Base-by-base conservation (phyloP, 2,329 filamentous ascomycete species). In the Metarhizium sp. region DNA sequence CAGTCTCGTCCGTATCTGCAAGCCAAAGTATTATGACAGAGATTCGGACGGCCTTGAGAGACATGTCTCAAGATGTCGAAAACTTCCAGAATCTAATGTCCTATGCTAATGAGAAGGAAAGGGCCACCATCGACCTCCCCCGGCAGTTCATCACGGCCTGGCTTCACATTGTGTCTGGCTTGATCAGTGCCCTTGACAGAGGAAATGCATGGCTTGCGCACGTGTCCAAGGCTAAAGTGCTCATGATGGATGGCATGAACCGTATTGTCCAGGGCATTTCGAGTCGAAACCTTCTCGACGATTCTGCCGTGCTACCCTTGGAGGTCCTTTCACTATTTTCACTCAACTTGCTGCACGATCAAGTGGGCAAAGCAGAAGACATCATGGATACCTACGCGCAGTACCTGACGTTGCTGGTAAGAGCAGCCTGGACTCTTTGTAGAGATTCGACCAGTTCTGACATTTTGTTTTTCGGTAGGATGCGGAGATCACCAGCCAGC, bases 361-460 rank as follows among this genome's bases (percentile, higher is more conserved):
- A 66, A 20, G 71, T 70, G 1, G 68, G 66, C 4, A 68, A 66
- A 48, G 67, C 67, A 36, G 66, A 71, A 3, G 69, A 71, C 32
- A 70, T 77, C 16, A 68, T 64, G 42, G 67, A 71, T 25, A 74
- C 70, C 0, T 78, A 77, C 51, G 73, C 71, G 0, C 66, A 72
- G 43, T 75, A 72, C 47, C 64, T 77, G 4, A 67, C 70, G 43
- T 67, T 65, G 2, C 61, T 78, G 42, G 75, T 76, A 65, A 53
- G 69, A 47, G 32, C 14, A 50, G 10, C 29, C 8, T 45, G 14
- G 13, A 20, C 18, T 30, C 25, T 14, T 29, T 6, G 6, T 25
- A 36, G 25, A 20, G 18, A 55, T 29, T 16, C 7, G 16, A 34
- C 10, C 4, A 16, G 14, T 20, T n/a, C 14, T 20, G 13, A 25